A percentile compares a stretch with the other conserved stretches of the same genome.
Conservation (phyloP, 148 eudicot species). For the Chenopodium berlandieri region DNA sequence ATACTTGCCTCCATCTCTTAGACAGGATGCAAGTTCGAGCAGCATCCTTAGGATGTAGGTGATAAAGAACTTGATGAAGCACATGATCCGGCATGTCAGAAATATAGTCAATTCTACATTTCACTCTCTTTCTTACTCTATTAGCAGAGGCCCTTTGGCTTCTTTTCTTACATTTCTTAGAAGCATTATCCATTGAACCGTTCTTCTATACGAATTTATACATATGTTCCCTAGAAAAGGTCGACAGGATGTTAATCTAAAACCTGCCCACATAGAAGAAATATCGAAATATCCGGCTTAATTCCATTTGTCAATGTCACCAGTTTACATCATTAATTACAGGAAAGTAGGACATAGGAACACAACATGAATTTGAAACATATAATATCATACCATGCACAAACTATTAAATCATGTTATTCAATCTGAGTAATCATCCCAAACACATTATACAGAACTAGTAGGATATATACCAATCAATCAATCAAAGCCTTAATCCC, state of each 20-base stretch:
- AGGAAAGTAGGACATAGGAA: too few species aligned
- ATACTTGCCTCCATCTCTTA: slow-evolving; percentile 15
- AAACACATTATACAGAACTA: too few species aligned
- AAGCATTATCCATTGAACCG: slow-evolving; percentile 14
- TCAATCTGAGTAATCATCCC: too few species aligned
- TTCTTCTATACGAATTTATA: background rate
- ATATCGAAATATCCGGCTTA: too few species aligned
- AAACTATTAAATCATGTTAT: too few species aligned
- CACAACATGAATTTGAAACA: too few species aligned
- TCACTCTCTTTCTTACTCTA: slow-evolving; percentile 7
- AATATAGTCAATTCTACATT: slow-evolving; percentile 15
- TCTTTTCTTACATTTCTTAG: slow-evolving; percentile 15
- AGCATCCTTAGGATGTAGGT: slow-evolving; percentile 26
- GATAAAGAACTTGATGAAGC: slow-evolving; percentile 24
- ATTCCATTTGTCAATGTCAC: too few species aligned
- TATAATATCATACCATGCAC: too few species aligned
- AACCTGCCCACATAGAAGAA: background rate
- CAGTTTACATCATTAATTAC: too few species aligned
- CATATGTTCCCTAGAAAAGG: background rate
- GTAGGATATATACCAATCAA: too few species aligned
- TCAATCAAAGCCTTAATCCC: too few species aligned
- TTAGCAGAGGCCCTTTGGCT: background rate
- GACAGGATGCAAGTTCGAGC: slow-evolving; percentile 26
- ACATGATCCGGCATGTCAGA: slow-evolving; percentile 21
- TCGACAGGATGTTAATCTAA: background rate